Percentiles rank a stretch among this genome's conserved stretches.
Evolutionary conservation across 176 grass and related monocot species (phyloP).

Genomic region (Neostapfia colusana): DNA sequence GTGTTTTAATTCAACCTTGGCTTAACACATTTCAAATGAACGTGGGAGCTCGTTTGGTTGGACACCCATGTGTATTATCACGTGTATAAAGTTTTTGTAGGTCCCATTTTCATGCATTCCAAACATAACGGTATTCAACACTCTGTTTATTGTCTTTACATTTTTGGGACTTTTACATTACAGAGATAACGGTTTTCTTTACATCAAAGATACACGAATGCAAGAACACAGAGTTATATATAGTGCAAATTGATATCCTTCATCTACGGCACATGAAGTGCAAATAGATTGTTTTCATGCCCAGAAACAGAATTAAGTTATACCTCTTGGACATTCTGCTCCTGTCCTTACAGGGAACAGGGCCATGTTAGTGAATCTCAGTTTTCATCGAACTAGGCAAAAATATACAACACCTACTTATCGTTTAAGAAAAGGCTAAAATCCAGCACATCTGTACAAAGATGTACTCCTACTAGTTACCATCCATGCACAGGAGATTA

Average conservation of each 20-base stretch:
- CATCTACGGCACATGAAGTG: not conserved
- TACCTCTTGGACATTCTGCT: not conserved
- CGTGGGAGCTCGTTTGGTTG: no score
- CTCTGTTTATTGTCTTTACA: no score
- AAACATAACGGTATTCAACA: no score
- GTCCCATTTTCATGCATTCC: no score
- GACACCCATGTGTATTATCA: no score
- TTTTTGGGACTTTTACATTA: no score
- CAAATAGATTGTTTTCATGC: not conserved
- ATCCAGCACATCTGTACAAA: conserved; percentile 3
- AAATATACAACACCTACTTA: not conserved
- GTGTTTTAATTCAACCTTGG: no score
- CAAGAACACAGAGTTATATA: not conserved
- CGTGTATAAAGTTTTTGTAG: no score
- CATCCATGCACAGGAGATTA: not conserved
- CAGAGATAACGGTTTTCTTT: not conserved
- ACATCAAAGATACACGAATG: not conserved
- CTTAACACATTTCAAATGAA: no score
- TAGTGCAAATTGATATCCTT: not conserved
- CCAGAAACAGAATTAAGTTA: conserved; percentile 2
- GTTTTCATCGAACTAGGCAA: not conserved
- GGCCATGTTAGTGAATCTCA: not conserved
- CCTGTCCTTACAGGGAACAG: not conserved
- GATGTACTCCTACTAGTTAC: not conserved
- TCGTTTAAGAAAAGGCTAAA: not conserved